Percentiles rank a stretch among this genome's conserved stretches.
phyloP scores from a whole-genome alignment of 768 basidiomycete species.

The Boletus fagicola region DNA sequence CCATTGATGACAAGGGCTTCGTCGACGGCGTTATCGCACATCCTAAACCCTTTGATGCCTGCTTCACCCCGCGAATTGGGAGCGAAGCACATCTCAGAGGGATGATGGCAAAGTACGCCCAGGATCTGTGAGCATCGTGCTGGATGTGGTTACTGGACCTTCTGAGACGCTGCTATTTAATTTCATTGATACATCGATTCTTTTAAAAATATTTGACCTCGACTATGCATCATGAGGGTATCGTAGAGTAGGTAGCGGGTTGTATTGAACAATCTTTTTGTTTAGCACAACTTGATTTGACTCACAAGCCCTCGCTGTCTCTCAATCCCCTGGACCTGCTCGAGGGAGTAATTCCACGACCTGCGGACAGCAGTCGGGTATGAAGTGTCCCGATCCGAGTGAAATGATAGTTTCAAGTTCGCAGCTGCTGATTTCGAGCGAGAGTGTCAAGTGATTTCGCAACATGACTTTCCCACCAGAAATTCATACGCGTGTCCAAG shows the following conservation, averaged over 20 bases:
- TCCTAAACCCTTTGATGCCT: slow-evolving; percentile 58
- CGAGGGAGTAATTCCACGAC: neutral
- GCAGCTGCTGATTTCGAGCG: neutral
- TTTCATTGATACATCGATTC: neutral
- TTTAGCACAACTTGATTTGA: neutral
- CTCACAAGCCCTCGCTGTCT: neutral
- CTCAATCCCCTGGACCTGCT: neutral
- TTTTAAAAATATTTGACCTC: neutral
- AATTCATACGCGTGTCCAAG: neutral
- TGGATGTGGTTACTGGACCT: neutral
- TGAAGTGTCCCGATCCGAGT: neutral
- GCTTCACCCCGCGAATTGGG: slow-evolving; percentile 49
- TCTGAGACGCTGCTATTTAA: neutral
- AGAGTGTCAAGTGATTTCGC: neutral
- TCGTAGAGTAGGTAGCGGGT: neutral
- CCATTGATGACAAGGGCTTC: slow-evolving; percentile 62
- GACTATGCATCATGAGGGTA: neutral
- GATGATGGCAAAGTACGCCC: slow-evolving; percentile 27
- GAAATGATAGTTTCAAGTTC: neutral
- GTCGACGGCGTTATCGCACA: slow-evolving; percentile 64
- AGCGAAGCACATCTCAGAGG: slow-evolving; percentile 25
- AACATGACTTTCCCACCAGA: neutral
- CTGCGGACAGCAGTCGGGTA: neutral
- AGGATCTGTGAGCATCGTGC: slow-evolving; percentile 11
- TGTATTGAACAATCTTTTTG: neutral